Evolutionary conservation across 2,329 filamentous ascomycete species (phyloP).

Genomic region (Colletotrichum tofieldiae): DNA sequence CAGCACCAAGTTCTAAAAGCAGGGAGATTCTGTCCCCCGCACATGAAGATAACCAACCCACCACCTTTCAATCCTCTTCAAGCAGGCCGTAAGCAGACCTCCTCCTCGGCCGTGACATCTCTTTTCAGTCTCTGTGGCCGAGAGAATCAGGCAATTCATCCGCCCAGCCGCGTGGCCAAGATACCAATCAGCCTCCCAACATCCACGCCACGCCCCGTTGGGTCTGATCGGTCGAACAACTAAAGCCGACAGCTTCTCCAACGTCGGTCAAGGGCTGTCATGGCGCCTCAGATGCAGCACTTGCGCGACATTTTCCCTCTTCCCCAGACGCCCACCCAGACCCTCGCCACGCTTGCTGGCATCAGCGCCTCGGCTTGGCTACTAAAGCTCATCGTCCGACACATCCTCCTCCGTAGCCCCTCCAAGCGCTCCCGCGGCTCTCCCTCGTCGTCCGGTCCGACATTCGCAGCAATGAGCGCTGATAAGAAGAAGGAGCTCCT

Average conservation of each 20-base stretch:
- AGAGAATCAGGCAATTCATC: slow-evolving; percentile 12
- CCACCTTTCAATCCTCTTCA: background rate
- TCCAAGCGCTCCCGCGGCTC: slow-evolving; percentile 31
- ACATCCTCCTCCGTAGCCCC: slow-evolving; percentile 38
- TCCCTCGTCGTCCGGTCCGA: slow-evolving; percentile 31
- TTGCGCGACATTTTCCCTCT: slow-evolving; percentile 28
- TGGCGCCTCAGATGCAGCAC: slow-evolving; percentile 21
- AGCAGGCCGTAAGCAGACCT: slow-evolving; percentile 14
- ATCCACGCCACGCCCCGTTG: background rate
- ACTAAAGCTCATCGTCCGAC: slow-evolving; percentile 39
- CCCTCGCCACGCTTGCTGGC: slow-evolving; percentile 34
- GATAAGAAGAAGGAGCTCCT: slow-evolving; percentile 30
- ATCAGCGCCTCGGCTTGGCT: slow-evolving; percentile 39
- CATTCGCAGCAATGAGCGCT: slow-evolving; percentile 34
- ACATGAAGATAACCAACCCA: background rate
- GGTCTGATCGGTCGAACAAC: background rate
- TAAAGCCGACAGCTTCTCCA: background rate
- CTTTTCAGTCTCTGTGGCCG: slow-evolving; percentile 10
- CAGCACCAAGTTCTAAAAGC: slow-evolving; percentile 2
- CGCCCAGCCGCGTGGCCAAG: slow-evolving; percentile 13
- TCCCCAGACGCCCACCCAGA: slow-evolving; percentile 34
- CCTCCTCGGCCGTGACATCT: slow-evolving; percentile 20
- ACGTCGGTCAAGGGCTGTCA: background rate
- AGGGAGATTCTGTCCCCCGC: background rate
- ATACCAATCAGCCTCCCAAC: background rate